Percentiles rank a stretch among this genome's conserved stretches.
Evolutionary conservation across 441 rosid genomes (phyloP).

Genomic region (Corymbia citriodora): DNA sequence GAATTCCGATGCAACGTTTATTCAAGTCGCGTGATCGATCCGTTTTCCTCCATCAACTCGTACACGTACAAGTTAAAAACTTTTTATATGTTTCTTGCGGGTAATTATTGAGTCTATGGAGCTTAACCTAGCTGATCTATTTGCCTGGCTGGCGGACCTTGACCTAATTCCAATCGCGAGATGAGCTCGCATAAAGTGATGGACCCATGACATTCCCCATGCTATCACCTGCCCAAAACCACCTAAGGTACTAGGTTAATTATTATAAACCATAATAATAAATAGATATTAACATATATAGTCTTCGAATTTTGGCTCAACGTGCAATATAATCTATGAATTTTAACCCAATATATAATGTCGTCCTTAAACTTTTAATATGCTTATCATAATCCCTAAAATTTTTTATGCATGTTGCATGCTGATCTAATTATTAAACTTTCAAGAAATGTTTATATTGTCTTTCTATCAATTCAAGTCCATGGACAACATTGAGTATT

Average conservation of each 20-base stretch:
- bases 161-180: not conserved
- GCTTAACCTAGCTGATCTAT: not conserved
- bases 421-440: rapidly evolving
- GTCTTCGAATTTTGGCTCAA: too few relatives aligned
- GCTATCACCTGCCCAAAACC: not conserved
- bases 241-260: not conserved
- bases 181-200: not conserved
- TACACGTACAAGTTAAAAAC: not conserved
- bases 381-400: too few relatives aligned
- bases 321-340: too few relatives aligned
- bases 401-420: too few relatives aligned
- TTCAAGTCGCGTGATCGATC: not conserved
- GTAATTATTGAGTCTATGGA: not conserved
- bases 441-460: rapidly evolving
- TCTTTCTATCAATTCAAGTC: rapidly evolving
- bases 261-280: not conserved
- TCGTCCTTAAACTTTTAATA: too few relatives aligned
- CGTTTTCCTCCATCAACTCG: not conserved
- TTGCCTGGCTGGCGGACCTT: not conserved
- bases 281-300: not conserved
- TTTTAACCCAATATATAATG: too few relatives aligned
- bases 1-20: not conserved
- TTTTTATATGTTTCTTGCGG: not conserved
- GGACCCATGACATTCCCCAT: not conserved
- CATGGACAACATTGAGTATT: not conserved